These are phyloP conservation scores for Hypoxylon fragiforme DNA, from an alignment of 495 filamentous ascomycete genomes.

Conservation along the genomic window DNA sequence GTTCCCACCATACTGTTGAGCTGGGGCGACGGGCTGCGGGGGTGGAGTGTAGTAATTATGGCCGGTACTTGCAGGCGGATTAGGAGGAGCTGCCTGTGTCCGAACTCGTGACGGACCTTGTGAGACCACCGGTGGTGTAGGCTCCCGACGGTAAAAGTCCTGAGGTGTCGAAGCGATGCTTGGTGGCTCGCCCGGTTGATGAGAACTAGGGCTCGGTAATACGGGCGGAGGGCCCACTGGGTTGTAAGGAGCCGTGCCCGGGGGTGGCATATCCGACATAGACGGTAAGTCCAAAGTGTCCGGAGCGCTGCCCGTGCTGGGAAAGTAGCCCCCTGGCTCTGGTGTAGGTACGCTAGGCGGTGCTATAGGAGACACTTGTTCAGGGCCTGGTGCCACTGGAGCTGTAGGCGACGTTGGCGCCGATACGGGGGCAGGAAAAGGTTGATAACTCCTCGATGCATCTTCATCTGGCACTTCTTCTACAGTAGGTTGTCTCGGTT, in stretches of 20 bases:
- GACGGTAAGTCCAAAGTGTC: slow-evolving; percentile 36
- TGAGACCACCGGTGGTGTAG: slow-evolving; percentile 17
- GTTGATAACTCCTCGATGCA: slow-evolving; percentile 41
- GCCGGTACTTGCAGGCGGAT: slow-evolving; percentile 11
- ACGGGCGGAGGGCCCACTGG: slow-evolving; percentile 21
- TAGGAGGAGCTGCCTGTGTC: slow-evolving; percentile 19
- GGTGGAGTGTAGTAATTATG: slow-evolving; percentile 24
- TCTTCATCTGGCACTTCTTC: slow-evolving; percentile 57
- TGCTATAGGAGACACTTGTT: slow-evolving; percentile 45
- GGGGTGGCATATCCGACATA: slow-evolving; percentile 34
- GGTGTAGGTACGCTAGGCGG: slow-evolving; percentile 34
- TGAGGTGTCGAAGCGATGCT: slow-evolving; percentile 19
- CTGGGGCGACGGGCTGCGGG: slow-evolving; percentile 20
- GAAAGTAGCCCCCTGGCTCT: slow-evolving; percentile 37
- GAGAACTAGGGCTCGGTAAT: slow-evolving; percentile 28
- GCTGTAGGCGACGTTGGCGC: slow-evolving; percentile 47
- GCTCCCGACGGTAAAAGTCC: slow-evolving; percentile 30
- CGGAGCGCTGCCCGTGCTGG: slow-evolving; percentile 11
- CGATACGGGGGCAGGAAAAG: slow-evolving; percentile 40
- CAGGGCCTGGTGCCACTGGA: slow-evolving; percentile 33
- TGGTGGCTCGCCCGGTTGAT: slow-evolving; percentile 31
- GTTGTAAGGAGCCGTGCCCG: slow-evolving; percentile 8
- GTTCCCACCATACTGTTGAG: slow-evolving; percentile 24
- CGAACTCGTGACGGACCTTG: slow-evolving; percentile 6
- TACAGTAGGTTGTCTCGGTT: slow-evolving; percentile 60